Evolutionary conservation across 495 filamentous ascomycete genomes (phyloP).

Genomic region (Astrothelium macrocarpum): DNA sequence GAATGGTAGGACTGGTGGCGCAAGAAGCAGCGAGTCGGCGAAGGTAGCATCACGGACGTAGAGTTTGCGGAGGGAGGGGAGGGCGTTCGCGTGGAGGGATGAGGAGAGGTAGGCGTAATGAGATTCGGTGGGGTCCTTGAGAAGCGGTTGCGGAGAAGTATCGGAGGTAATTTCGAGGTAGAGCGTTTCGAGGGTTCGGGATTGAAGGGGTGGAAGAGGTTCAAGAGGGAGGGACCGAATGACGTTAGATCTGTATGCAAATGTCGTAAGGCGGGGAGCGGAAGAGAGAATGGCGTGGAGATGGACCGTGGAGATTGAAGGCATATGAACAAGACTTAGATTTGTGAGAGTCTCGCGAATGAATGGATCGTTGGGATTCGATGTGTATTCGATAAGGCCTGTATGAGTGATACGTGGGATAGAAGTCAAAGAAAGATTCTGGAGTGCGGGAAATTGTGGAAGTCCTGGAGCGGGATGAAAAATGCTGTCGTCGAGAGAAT

Average conservation of each 20-base stretch:
- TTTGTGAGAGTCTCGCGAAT: conserved; percentile 43
- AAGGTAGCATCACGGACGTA: conserved; percentile 82
- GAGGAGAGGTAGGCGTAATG: conserved; percentile 84
- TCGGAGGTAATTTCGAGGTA: conserved; percentile 74
- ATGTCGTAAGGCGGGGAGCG: conserved; percentile 50
- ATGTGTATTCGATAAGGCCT: conserved; percentile 59
- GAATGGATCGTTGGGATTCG: conserved; percentile 30
- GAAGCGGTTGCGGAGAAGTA: conserved; percentile 43
- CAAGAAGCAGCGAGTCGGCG: conserved; percentile 57
- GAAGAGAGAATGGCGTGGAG: conserved; percentile 55
- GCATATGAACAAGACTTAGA: conserved; percentile 45
- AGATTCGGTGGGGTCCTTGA: conserved; percentile 46
- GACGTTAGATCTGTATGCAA: conserved; percentile 59
- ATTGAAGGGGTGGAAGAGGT: conserved; percentile 53
- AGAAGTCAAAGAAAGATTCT: conserved; percentile 57
- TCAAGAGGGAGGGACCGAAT: conserved; percentile 53
- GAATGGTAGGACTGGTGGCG: conserved; percentile 48
- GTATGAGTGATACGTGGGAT: conserved; percentile 57
- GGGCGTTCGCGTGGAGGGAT: conserved; percentile 62
- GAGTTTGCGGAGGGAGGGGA: conserved; percentile 62
- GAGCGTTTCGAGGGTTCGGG: conserved; percentile 54
- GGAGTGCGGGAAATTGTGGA: conserved; percentile 60
- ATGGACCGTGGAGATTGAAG: conserved; percentile 24
- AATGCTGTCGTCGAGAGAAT: conserved; percentile 62
- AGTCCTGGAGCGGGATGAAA: conserved; percentile 52